Conservation (phyloP, 805 yeast genomes). For the Myxozyma mucilagina region DNA sequence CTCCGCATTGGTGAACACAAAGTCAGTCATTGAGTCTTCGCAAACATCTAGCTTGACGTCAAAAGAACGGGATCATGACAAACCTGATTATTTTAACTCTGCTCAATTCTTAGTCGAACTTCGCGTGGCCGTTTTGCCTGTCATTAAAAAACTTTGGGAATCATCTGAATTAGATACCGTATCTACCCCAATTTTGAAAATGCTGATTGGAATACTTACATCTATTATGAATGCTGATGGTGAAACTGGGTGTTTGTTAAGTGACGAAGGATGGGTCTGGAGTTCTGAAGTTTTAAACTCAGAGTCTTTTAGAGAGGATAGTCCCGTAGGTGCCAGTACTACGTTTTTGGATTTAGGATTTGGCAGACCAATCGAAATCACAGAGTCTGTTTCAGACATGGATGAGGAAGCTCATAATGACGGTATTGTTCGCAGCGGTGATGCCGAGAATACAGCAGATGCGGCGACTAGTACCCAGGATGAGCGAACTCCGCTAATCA, state of each 20-base stretch:
- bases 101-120: slow-evolving; percentile 39
- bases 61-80: slow-evolving; percentile 32
- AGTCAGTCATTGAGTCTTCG: slow-evolving; percentile 37
- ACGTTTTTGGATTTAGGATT: slow-evolving; percentile 33
- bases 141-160: slow-evolving; percentile 23
- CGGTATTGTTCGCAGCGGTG: background rate
- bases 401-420: background rate
- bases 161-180: slow-evolving; percentile 11
- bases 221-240: slow-evolving; percentile 26
- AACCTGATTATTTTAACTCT: slow-evolving; percentile 36
- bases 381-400: slow-evolving; percentile 1
- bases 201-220: slow-evolving; percentile 16
- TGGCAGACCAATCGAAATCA: slow-evolving; percentile 15
- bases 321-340: slow-evolving; percentile 33
- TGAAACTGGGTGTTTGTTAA: slow-evolving; percentile 16
- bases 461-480: background rate
- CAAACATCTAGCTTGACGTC: slow-evolving; percentile 34
- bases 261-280: slow-evolving; percentile 14
- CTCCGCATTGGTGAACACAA: slow-evolving; percentile 31
- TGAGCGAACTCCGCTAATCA: too few species aligned
- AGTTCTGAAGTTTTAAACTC: slow-evolving; percentile 15
- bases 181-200: slow-evolving; percentile 18
- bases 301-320: slow-evolving; percentile 30
- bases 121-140: slow-evolving; percentile 33
- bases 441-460: background rate